Evolutionary conservation across 2,329 filamentous ascomycete genomes (phyloP).

Genomic region (Claviceps sp.): DNA sequence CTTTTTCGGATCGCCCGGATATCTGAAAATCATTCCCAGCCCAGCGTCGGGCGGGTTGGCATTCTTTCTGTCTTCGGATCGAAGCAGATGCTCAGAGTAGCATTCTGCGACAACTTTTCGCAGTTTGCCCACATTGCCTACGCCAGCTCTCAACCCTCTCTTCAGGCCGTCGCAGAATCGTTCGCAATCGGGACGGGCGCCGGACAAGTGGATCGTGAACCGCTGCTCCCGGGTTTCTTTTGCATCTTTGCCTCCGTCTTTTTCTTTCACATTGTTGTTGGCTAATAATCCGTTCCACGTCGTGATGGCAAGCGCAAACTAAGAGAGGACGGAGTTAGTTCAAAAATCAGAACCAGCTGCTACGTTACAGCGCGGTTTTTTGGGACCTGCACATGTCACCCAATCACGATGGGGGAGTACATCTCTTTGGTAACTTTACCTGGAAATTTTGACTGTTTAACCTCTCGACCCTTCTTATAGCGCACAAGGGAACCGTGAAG

Average conservation of each 20-base stretch:
- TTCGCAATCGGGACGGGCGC: conserved; percentile 79
- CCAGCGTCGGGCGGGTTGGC: conserved; percentile 67
- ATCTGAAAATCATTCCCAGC: conserved; percentile 81
- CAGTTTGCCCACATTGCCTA: conserved; percentile 77
- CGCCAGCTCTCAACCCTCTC: conserved; percentile 71
- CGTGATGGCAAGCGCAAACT: conserved; percentile 86
- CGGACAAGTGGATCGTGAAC: conserved; percentile 82
- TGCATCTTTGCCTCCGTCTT: conserved; percentile 26
- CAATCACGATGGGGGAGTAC: not conserved
- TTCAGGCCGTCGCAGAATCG: conserved; percentile 94
- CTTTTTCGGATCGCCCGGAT: conserved; percentile 90
- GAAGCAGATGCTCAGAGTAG: conserved; percentile 77
- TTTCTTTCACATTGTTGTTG: conserved; percentile 41
- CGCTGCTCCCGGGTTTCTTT: conserved; percentile 53
- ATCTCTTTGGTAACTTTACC: conserved; percentile 21
- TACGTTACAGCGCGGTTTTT: not conserved
- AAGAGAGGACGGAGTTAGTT: conserved; percentile 1
- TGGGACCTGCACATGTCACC: not conserved
- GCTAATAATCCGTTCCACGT: conserved; percentile 73
- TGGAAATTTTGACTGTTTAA: conserved; percentile 83
- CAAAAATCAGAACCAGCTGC: not conserved
- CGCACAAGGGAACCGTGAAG: conserved; percentile 85
- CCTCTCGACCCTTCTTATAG: conserved; percentile 81
- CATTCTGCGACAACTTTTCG: conserved; percentile 69
- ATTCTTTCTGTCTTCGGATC: conserved; percentile 48